Conservation (phyloP, 257 asterid species). For the Scutellaria baicalensis region DNA sequence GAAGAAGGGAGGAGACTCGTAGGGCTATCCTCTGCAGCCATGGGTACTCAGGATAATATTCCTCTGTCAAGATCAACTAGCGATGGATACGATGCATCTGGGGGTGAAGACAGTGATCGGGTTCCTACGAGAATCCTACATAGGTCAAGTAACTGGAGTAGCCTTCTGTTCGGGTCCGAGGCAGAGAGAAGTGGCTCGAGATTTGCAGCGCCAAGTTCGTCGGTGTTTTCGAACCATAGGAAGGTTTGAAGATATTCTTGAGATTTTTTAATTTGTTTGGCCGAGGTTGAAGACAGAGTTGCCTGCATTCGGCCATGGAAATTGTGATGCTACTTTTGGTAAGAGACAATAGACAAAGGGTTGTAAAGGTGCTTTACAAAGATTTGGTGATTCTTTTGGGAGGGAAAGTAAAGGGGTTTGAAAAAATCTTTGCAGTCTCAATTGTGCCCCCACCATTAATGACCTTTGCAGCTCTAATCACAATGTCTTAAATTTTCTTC, state of each 20-base stretch:
- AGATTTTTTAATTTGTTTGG: conserved; percentile 45
- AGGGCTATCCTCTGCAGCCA: conserved; percentile 34
- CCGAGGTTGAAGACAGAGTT: background rate
- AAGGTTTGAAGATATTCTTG: conserved; percentile 35
- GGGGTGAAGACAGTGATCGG: conserved; percentile 94
- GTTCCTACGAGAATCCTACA: conserved; percentile 54
- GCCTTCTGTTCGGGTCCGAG: conserved; percentile 66
- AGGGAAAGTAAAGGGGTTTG: background rate
- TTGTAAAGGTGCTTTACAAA: conserved; percentile 13
- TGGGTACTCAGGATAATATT: conserved; percentile 33
- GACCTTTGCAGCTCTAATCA: background rate
- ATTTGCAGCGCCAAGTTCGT: conserved; percentile 44
- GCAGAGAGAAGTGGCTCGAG: conserved; percentile 32
- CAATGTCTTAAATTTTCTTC: conserved; percentile 2
- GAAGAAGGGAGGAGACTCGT: conserved; percentile 51
- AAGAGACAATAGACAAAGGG: conserved; percentile 1
- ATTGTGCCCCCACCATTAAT: background rate
- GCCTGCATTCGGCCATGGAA: background rate
- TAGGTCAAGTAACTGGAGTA: conserved; percentile 65
- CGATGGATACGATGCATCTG: conserved; percentile 96
- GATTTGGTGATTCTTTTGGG: conserved; percentile 8
- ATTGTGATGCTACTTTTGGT: conserved; percentile 8
- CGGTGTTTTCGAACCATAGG: conserved; percentile 37
- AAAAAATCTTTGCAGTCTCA: conserved; percentile 2
- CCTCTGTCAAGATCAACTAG: conserved; percentile 85